phyloP scores from a whole-genome alignment of 306 rosid genomes.

The Sindora glabra region DNA sequence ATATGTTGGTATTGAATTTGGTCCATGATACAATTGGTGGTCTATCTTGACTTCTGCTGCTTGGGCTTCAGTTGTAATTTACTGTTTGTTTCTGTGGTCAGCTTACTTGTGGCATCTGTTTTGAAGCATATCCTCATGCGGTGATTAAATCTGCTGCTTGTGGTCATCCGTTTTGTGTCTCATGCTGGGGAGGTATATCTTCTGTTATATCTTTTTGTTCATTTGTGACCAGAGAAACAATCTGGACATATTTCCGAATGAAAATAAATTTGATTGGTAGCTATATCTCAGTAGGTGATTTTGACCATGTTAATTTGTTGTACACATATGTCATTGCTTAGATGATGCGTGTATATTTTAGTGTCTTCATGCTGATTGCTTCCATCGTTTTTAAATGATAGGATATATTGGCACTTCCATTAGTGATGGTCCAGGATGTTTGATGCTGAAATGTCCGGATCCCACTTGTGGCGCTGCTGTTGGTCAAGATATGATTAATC shows the following conservation, averaged over 20 bases:
- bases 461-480: slow-evolving; percentile 69
- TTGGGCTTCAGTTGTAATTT: not conserved
- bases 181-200: slow-evolving; percentile 60
- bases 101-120: slow-evolving; percentile 75
- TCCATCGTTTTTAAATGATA: slow-evolving; percentile 10
- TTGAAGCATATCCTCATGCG: slow-evolving; percentile 40
- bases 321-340: not conserved
- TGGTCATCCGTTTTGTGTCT: slow-evolving; percentile 69
- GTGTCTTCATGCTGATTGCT: not conserved
- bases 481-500: slow-evolving; percentile 58
- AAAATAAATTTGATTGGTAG: not conserved
- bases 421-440: slow-evolving; percentile 77
- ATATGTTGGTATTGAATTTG: not conserved
- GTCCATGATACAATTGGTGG: slow-evolving; percentile 1
- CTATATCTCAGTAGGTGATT: not conserved
- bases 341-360: not conserved
- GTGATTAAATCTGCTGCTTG: slow-evolving; percentile 51
- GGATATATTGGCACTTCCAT: slow-evolving; percentile 65
- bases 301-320: not conserved
- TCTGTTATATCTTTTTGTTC: slow-evolving; percentile 3
- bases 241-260: not conserved
- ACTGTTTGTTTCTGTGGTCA: slow-evolving; percentile 6
- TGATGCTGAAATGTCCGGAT: slow-evolving; percentile 72
- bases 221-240: not conserved
- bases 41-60: not conserved